A percentile compares a stretch with the other conserved stretches of the same genome.
Conservation (phyloP, 106 monocot species). For the Dioscorea dumetorum region DNA sequence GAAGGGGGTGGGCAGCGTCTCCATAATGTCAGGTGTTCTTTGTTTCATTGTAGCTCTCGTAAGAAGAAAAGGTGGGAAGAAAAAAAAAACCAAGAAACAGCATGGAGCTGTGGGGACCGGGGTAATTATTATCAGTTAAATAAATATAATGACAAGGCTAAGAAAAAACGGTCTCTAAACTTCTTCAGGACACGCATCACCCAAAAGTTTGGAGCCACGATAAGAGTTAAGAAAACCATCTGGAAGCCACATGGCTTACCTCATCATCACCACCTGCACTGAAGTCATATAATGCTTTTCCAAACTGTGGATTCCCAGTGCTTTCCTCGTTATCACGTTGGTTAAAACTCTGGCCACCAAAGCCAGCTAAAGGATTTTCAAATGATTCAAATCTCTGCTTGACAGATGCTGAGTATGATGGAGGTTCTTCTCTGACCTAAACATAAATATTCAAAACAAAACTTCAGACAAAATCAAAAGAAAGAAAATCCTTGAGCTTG, state of each 20-base stretch:
- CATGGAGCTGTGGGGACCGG: no score
- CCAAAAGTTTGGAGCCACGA: background rate
- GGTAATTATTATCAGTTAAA: no score
- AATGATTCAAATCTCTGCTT: conserved; percentile 81
- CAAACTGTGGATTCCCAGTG: conserved; percentile 63
- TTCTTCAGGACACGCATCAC: background rate
- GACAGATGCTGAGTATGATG: conserved; percentile 55
- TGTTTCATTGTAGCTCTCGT: no score
- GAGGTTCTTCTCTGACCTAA: conserved; percentile 81
- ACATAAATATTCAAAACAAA: conserved; percentile 8
- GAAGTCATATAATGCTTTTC: conserved; percentile 95
- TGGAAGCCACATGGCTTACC: conserved; percentile 25
- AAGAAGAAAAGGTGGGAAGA: no score
- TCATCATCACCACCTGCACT: conserved; percentile 98
- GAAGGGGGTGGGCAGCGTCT: no score
- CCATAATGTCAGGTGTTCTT: no score
- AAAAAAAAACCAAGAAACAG: no score
- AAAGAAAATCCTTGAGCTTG: background rate
- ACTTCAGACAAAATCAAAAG: background rate
- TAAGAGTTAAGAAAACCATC: no score
- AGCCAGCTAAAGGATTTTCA: conserved; percentile 77
- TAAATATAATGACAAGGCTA: no score
- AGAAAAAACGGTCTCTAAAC: no score
- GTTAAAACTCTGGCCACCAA: conserved; percentile 52
- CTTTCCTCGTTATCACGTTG: conserved; percentile 44